Percentiles rank a stretch among this genome's conserved stretches.
These are phyloP conservation scores for Parasitella parasitica DNA, from an alignment of 371 early-diverging fungal species.

Conservation along the genomic window DNA sequence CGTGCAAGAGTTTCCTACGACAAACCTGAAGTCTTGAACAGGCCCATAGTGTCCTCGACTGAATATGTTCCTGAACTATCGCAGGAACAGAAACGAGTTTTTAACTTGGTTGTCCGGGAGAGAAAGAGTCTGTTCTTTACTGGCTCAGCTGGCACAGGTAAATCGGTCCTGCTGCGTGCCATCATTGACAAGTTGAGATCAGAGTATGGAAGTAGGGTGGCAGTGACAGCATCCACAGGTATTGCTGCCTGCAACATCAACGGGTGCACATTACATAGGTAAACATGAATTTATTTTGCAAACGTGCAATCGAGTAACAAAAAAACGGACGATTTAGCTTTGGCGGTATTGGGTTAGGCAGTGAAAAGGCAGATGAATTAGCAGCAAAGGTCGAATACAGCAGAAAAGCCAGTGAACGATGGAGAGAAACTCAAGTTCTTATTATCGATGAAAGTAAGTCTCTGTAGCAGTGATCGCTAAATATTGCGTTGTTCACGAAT, in stretches of 20 bases:
- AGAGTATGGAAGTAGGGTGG: conserved; percentile 46
- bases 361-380: conserved; percentile 48
- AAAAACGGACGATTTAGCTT: no score
- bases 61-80: conserved; percentile 20
- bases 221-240: conserved; percentile 88
- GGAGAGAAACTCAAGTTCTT: conserved; percentile 67
- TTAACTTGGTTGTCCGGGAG: conserved; percentile 19
- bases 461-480: no score
- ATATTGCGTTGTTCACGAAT: not conserved
- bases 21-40: not conserved
- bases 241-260: conserved; percentile 88
- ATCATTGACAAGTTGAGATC: conserved; percentile 60
- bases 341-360: conserved; percentile 75
- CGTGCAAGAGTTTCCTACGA: not conserved
- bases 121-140: conserved; percentile 25
- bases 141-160: conserved; percentile 80
- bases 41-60: not conserved
- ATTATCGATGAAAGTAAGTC: conserved; percentile 87
- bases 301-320: no score
- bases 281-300: no score
- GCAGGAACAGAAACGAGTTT: conserved; percentile 13
- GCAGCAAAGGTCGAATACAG: conserved; percentile 35
- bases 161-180: conserved; percentile 67
- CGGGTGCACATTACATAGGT: conserved; percentile 79
- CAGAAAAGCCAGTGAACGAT: conserved; percentile 52